These are phyloP conservation scores for Ogataea angusta DNA, from an alignment of 805 yeast species.

Conservation along the genomic window DNA sequence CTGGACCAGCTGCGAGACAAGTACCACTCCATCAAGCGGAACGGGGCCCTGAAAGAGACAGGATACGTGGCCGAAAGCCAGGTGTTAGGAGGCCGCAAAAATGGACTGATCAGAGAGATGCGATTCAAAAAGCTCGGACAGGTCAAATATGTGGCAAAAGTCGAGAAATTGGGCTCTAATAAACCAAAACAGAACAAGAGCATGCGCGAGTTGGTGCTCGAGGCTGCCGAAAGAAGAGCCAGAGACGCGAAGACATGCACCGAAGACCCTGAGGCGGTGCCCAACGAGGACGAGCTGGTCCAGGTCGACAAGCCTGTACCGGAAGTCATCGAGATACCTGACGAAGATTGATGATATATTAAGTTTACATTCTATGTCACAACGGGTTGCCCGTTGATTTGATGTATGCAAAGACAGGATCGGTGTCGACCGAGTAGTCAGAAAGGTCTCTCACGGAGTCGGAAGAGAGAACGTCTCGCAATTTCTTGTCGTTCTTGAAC, in stretches of 20 bases:
- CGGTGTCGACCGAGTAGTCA: constrained; percentile 48
- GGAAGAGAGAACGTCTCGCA: constrained; percentile 53
- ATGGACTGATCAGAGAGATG: constrained; percentile 32
- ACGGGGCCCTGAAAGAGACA: constrained; percentile 41
- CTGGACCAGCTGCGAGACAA: constrained; percentile 59
- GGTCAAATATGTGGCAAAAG: constrained; percentile 40
- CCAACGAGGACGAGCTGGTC: constrained; percentile 44
- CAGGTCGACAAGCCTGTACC: constrained; percentile 29
- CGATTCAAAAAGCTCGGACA: constrained; percentile 41
- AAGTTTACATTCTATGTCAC: constrained; percentile 6
- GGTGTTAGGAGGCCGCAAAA: constrained; percentile 38
- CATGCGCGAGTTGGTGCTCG: constrained; percentile 44
- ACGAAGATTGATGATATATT: constrained; percentile 8
- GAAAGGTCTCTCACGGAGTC: constrained; percentile 43
- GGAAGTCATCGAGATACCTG: constrained; percentile 14
- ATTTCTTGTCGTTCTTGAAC: constrained; percentile 61
- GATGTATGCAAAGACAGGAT: constrained; percentile 54
- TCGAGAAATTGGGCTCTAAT: constrained; percentile 34
- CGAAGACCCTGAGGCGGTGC: constrained; percentile 32
- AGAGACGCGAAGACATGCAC: constrained; percentile 51
- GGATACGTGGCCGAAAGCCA: constrained; percentile 50
- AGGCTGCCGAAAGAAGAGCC: constrained; percentile 62
- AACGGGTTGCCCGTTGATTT: constrained; percentile 38
- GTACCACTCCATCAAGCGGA: constrained; percentile 41
- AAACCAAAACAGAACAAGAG: constrained; percentile 12